Base-by-base conservation (phyloP, 169 alveolate genomes). In the Babesia ovis region DNA sequence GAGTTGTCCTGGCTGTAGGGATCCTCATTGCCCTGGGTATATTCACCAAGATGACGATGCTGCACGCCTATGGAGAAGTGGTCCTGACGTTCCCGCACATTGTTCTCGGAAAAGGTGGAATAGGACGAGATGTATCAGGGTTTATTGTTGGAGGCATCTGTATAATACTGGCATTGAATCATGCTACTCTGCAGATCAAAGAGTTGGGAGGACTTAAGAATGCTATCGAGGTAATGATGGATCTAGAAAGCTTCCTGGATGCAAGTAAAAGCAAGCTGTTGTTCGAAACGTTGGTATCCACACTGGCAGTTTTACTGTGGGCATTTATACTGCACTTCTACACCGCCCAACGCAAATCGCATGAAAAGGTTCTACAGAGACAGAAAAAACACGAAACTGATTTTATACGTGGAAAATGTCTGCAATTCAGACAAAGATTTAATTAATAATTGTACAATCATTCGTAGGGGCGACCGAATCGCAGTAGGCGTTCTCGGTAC, bases 401-500 rank as follows among this genome's bases (percentile, higher is more conserved):
- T 2, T 37, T 54, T 31, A 37, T 68, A 11, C 16, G 9, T 4
- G 41, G 32, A 32, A 22, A 68, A 54, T 54, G 67, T 32, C 41
- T 51, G 51, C 55, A 55, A 25, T 56, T 68, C 57, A 23, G 69
- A 2, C 31, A 54, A 31, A 56, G 11, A 3, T 56, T 51, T 56
- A 32, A 68, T 16, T 12, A 37, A 5, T 68, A 37, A 16, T 42
- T 3, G 22, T 53, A 11, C 32, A 12, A 20, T 55, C 35, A 68
- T 22, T 9, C 79, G 31, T 72, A 46, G 5, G 83, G 83, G 20
- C 68, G 71, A 27, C 68, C 68, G 25, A 31, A 43, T 11, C 68
- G 55, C 35, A 72, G 34, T 53, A 72, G 45, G n/a, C 74, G 51
- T 39, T 72, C 70, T 18, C 83, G 72, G 73, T 72, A 72, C 1